These are phyloP conservation scores for Ambrosia hybrid DNA, from an alignment of 140 eudicot genomes.

Conservation along the genomic window DNA sequence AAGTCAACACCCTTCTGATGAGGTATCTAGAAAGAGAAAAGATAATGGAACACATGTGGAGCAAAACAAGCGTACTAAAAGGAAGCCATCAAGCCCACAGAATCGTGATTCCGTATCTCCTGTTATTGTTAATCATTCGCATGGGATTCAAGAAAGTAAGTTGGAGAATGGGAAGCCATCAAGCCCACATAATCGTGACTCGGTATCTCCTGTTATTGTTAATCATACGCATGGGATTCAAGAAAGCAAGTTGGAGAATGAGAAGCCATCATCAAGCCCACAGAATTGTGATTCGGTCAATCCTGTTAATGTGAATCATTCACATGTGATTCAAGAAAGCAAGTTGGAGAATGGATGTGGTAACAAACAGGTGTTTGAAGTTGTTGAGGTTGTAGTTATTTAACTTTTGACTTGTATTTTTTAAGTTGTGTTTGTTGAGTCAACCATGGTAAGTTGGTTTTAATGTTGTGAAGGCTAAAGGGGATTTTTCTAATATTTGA, in stretches of 20 bases:
- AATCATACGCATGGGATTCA: too few species aligned
- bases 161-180: constrained; percentile 28
- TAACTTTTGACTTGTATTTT: not conserved
- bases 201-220: constrained; percentile 52
- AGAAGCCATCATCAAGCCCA: constrained; percentile 40
- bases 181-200: constrained; percentile 45
- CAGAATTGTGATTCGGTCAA: constrained; percentile 43
- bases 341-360: constrained; percentile 20
- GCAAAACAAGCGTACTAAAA: constrained; percentile 30
- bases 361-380: constrained; percentile 30
- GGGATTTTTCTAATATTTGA: constrained; percentile 14
- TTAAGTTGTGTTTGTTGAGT: not conserved
- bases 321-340: constrained; percentile 14
- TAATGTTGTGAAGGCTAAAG: constrained; percentile 43
- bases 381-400: constrained; percentile 47
- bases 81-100: constrained; percentile 44
- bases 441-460: constrained; percentile 22
- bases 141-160: constrained; percentile 9
- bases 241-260: too few species aligned
- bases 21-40: constrained; percentile 48
- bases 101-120: constrained; percentile 50
- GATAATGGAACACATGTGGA: constrained; percentile 28
- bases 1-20: constrained; percentile 40
- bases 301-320: constrained; percentile 46
- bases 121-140: constrained; percentile 34